phyloP scores from a whole-genome alignment of 2,329 filamentous ascomycete genomes.

The Graphium sp. region DNA sequence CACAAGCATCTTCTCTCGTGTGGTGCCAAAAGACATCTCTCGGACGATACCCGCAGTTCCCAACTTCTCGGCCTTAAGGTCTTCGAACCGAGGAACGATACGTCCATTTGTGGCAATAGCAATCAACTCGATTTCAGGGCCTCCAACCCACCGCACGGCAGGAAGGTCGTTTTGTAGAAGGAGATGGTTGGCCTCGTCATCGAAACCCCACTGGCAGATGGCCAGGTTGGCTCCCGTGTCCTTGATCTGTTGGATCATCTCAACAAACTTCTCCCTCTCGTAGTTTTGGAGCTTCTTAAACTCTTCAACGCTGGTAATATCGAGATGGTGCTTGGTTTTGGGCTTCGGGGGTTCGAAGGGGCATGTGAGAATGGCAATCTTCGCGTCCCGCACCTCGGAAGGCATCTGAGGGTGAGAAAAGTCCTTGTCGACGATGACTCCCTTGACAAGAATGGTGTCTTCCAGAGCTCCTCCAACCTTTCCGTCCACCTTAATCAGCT shows the following conservation, averaged over 20 bases:
- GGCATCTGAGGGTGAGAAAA: slow-evolving; percentile 99
- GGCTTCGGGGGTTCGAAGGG: slow-evolving; percentile 98
- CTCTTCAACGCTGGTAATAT: slow-evolving; percentile 92
- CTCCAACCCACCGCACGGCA: slow-evolving; percentile 93
- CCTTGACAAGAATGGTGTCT: slow-evolving; percentile 88
- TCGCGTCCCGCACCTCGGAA: slow-evolving; percentile 83
- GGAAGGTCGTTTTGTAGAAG: slow-evolving; percentile 91
- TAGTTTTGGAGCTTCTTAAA: slow-evolving; percentile 97
- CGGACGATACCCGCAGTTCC: slow-evolving; percentile 78
- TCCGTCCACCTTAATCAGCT: slow-evolving; percentile 97
- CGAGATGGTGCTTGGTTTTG: slow-evolving; percentile 98
- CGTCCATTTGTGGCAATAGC: slow-evolving; percentile 96
- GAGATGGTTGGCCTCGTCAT: slow-evolving; percentile 96
- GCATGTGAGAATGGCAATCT: slow-evolving; percentile 93
- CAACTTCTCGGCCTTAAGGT: slow-evolving; percentile 79
- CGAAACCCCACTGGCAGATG: slow-evolving; percentile 99
- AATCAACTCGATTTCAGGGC: slow-evolving; percentile 94
- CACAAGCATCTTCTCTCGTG: slow-evolving; percentile 97
- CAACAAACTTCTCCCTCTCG: slow-evolving; percentile 87
- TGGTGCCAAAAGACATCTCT: slow-evolving; percentile 94
- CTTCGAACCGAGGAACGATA: slow-evolving; percentile 94
- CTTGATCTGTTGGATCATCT: slow-evolving; percentile 99
- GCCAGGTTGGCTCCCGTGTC: slow-evolving; percentile 91
- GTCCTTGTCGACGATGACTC: slow-evolving; percentile 98
- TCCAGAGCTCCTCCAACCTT: slow-evolving; percentile 92